phyloP scores from a whole-genome alignment of 495 filamentous ascomycete genomes.

The Aspergillus ostianus region DNA sequence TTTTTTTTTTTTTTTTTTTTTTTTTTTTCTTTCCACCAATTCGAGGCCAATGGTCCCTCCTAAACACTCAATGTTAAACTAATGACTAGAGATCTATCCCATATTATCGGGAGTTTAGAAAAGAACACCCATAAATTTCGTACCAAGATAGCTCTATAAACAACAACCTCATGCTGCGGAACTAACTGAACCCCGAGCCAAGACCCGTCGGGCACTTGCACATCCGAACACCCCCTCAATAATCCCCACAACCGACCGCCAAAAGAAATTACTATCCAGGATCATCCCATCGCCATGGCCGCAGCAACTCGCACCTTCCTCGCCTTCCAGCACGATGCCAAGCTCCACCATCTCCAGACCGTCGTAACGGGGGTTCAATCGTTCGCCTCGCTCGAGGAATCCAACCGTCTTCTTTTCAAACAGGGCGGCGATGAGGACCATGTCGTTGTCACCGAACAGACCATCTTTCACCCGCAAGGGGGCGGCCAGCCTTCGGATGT shows the following conservation, averaged over 20 bases:
- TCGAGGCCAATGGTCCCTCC: no score
- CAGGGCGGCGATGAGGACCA: slow-evolving; percentile 40
- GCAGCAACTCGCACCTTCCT: slow-evolving; percentile 41
- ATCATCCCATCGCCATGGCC: background rate
- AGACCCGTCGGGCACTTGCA: no score
- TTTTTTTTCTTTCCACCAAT: no score
- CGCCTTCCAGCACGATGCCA: slow-evolving; percentile 54
- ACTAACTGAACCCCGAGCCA: no score
- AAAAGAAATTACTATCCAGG: background rate
- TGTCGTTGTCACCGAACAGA: slow-evolving; percentile 54
- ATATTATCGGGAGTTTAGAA: no score
- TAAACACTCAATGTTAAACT: no score
- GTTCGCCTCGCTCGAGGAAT: slow-evolving; percentile 44
- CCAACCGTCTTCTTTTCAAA: slow-evolving; percentile 51
- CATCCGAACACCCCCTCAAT: no score
- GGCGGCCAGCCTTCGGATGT: slow-evolving; percentile 64
- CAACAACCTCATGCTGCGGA: no score
- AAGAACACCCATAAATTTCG: no score
- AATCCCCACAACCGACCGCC: background rate
- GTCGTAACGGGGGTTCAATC: slow-evolving; percentile 43
- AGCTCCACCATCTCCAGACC: slow-evolving; percentile 44
- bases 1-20: no score
- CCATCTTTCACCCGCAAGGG: slow-evolving; percentile 68
- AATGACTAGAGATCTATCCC: no score
- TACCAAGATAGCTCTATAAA: no score